A percentile compares a stretch with the other conserved stretches of the same genome.
Conservation (phyloP, 305 asterid species). For the Ruellia speciosa region DNA sequence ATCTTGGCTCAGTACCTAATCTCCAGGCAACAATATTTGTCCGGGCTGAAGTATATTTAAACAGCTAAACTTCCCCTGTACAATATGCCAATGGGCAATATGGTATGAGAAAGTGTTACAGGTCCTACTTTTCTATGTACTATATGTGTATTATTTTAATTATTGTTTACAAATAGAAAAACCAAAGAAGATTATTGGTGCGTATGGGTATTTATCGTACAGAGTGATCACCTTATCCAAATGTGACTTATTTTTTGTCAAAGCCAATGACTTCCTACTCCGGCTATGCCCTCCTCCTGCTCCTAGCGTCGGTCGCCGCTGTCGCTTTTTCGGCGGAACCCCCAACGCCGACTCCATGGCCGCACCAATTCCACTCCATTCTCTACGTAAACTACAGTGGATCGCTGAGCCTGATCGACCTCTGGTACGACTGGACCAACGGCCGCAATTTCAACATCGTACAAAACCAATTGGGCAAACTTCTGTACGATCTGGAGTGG, state of each 20-base stretch:
- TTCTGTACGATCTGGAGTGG: constrained; percentile 66
- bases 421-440: constrained; percentile 87
- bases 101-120: constrained; percentile 12
- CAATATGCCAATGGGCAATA: constrained; percentile 41
- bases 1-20: constrained; percentile 78
- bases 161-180: no score
- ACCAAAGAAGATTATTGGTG: no score
- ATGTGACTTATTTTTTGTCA: background rate
- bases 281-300: constrained; percentile 17
- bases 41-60: constrained; percentile 95
- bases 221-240: background rate
- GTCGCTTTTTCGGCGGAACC: constrained; percentile 16
- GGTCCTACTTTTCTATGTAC: no score
- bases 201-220: background rate
- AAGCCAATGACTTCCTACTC: constrained; percentile 7
- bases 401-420: constrained; percentile 53
- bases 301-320: constrained; percentile 11
- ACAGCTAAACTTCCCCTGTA: constrained; percentile 27
- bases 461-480: constrained; percentile 56
- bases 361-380: constrained; percentile 70
- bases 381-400: constrained; percentile 57
- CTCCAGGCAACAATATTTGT: constrained; percentile 70
- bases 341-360: constrained; percentile 64
- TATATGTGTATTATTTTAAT: no score
- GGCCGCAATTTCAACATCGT: constrained; percentile 83